Evolutionary conservation across 164 flowering plant genomes (phyloP).

Genomic region (Litsea cubeba): DNA sequence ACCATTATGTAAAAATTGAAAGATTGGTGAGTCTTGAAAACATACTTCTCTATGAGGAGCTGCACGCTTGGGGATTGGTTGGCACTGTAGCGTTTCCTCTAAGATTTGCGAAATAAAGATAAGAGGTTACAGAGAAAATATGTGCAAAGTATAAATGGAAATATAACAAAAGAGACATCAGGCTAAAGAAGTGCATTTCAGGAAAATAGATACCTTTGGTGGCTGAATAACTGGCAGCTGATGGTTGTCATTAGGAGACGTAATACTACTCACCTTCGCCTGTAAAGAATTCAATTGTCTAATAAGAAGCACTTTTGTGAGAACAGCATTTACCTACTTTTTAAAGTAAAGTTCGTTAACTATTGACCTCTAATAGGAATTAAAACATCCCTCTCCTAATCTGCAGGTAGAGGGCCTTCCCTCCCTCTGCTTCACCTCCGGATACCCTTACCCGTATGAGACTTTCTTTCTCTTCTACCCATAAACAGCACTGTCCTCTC

Average conservation of each 20-base stretch:
- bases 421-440: too few species aligned
- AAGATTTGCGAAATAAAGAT: slow-evolving; percentile 6
- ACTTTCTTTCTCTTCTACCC: too few species aligned
- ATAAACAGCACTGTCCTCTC: too few species aligned
- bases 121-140: slow-evolving; percentile 2
- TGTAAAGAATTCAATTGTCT: slow-evolving; percentile 20
- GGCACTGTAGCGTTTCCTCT: slow-evolving; percentile 26
- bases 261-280: slow-evolving; percentile 37
- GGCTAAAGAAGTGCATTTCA: not conserved
- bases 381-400: not conserved
- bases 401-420: not conserved
- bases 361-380: too few species aligned
- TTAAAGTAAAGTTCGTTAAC: not conserved
- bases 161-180: not conserved
- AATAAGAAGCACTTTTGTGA: slow-evolving; percentile 5
- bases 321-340: not conserved
- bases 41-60: slow-evolving; percentile 28
- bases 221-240: slow-evolving; percentile 18
- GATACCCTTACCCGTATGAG: too few species aligned
- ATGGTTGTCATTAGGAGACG: slow-evolving; percentile 21
- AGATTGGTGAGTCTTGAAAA: not conserved
- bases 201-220: slow-evolving; percentile 29
- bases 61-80: slow-evolving; percentile 10
- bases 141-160: not conserved
- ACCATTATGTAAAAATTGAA: not conserved